Evolutionary conservation across 1,284 basidiomycete genomes (phyloP).

Genomic region (Heterobasidion annosum): DNA sequence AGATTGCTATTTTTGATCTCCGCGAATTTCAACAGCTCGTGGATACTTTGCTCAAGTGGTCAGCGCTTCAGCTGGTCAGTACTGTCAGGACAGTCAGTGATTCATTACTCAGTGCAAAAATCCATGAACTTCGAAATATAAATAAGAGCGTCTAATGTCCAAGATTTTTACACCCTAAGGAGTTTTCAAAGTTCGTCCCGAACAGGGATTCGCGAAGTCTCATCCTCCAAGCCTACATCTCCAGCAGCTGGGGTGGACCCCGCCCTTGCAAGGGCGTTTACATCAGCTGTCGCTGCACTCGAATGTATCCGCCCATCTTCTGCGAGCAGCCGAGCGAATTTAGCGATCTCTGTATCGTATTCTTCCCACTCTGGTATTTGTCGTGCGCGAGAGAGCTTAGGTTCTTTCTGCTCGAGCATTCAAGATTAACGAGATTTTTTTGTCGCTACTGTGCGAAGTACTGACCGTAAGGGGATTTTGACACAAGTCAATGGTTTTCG

Average conservation of each 20-base stretch:
- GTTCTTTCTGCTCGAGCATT: conserved; percentile 71
- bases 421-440: neutral
- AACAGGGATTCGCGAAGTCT: neutral
- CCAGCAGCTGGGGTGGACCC: conserved; percentile 8
- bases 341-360: conserved; percentile 78
- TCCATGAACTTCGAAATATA: too few relatives aligned
- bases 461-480: conserved; percentile 86
- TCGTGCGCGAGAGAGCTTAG: conserved; percentile 86
- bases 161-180: too few relatives aligned
- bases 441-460: conserved; percentile 8
- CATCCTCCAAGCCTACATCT: neutral
- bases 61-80: neutral
- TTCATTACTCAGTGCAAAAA: neutral
- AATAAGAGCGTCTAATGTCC: too few relatives aligned
- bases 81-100: neutral
- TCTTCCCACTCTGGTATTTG: conserved; percentile 97
- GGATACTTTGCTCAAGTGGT: neutral
- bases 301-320: conserved; percentile 58
- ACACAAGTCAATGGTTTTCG: conserved; percentile 89
- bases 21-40: neutral
- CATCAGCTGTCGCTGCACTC: conserved; percentile 59
- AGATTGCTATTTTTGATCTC: neutral
- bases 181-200: conserved; percentile 9
- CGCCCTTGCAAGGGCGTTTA: conserved; percentile 61
- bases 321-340: conserved; percentile 61